phyloP scores from a whole-genome alignment of 192 early-diverging fungal genomes.

The Martensiomyces pterosporus region DNA sequence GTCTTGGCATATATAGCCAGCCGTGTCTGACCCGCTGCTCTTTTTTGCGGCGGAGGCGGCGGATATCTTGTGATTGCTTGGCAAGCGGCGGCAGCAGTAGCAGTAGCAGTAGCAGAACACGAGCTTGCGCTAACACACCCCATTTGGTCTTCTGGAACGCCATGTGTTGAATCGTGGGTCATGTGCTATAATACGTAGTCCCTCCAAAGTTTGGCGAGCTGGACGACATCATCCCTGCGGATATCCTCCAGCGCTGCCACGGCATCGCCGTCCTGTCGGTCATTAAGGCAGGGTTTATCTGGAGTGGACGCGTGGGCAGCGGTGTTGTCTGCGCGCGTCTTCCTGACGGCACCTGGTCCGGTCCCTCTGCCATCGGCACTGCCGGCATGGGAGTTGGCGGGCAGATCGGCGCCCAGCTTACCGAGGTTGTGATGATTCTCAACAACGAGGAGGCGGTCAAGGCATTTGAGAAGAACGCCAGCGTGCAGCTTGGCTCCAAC shows the following conservation, averaged over 20 bases:
- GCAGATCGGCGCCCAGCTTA: slow-evolving; percentile 84
- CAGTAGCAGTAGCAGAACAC: too few relatives aligned
- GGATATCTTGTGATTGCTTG: too few relatives aligned
- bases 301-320: slow-evolving; percentile 78
- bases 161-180: too few relatives aligned
- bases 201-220: slow-evolving; percentile 49
- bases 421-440: slow-evolving; percentile 87
- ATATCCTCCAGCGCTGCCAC: slow-evolving; percentile 68
- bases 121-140: too few relatives aligned
- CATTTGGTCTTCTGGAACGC: too few relatives aligned
- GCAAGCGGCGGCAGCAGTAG: too few relatives aligned
- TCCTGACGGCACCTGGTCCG: slow-evolving; percentile 72
- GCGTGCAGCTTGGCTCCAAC: slow-evolving; percentile 83
- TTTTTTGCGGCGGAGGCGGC: too few relatives aligned
- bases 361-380: slow-evolving; percentile 79
- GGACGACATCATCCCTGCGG: slow-evolving; percentile 65
- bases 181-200: slow-evolving; percentile 12
- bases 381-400: slow-evolving; percentile 82
- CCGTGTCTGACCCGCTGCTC: too few relatives aligned
- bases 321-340: slow-evolving; percentile 81
- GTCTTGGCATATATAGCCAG: too few relatives aligned
- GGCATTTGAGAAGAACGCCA: slow-evolving; percentile 78
- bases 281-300: slow-evolving; percentile 89
- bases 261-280: slow-evolving; percentile 91
- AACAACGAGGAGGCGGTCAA: slow-evolving; percentile 79